phyloP scores from a whole-genome alignment of 371 early-diverging fungal genomes.

The Mucor racemosus region DNA sequence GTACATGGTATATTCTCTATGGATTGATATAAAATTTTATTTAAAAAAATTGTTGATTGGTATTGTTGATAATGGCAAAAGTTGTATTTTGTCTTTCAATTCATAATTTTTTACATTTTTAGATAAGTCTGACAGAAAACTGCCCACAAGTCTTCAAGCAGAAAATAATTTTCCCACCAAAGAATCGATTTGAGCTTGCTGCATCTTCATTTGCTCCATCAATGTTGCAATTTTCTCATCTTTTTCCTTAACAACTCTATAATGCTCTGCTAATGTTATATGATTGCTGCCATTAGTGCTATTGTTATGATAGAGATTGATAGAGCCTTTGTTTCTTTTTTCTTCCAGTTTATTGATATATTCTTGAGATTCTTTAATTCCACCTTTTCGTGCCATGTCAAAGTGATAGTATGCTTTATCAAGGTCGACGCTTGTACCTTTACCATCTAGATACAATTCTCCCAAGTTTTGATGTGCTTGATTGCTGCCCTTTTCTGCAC shows the following conservation, averaged over 20 bases:
- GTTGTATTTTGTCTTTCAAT: no score
- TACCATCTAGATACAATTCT: constrained; percentile 6
- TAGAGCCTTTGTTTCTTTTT: neutral
- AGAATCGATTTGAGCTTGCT: constrained; percentile 3
- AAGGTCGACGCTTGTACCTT: neutral
- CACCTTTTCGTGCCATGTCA: constrained; percentile 4
- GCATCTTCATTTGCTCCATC: constrained; percentile 5
- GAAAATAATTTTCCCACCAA: neutral
- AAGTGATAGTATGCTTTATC: constrained; percentile 8
- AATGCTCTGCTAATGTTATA: neutral
- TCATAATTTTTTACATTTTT: no score
- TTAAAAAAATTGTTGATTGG: no score
- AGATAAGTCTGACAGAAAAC: no score
- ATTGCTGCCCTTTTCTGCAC: constrained; percentile 5
- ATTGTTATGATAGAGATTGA: neutral
- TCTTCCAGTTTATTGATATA: neutral
- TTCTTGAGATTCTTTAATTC: neutral
- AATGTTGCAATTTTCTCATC: neutral
- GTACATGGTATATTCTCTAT: no score
- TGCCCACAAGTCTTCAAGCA: no score
- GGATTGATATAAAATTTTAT: no score
- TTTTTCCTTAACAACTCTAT: neutral
- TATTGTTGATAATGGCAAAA: no score
- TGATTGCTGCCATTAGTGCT: neutral
- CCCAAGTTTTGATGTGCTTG: constrained; percentile 13